Evolutionary conservation across 768 basidiomycete genomes (phyloP).

Genomic region (Mycena amicta): DNA sequence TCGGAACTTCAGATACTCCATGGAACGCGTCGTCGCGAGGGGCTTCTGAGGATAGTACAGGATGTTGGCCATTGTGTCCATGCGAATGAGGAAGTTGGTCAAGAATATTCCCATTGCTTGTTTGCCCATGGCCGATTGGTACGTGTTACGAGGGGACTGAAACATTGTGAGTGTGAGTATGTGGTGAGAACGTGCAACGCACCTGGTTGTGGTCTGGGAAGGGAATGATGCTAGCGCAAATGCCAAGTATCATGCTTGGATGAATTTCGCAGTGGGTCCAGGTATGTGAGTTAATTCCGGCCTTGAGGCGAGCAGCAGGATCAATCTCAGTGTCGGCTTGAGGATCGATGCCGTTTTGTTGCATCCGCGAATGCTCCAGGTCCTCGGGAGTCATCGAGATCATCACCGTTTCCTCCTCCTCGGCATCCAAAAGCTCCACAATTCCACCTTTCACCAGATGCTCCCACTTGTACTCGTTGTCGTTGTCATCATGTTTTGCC

Average conservation of each 20-base stretch:
- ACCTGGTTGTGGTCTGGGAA: slow-evolving; percentile 99
- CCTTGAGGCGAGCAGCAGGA: slow-evolving; percentile 86
- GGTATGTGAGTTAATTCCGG: slow-evolving; percentile 80
- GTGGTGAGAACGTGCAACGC: slow-evolving; percentile 28
- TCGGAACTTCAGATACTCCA: slow-evolving; percentile 99
- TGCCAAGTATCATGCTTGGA: slow-evolving; percentile 97
- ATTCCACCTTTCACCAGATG: slow-evolving; percentile 84
- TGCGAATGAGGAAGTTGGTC: slow-evolving; percentile 97
- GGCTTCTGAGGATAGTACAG: slow-evolving; percentile 99
- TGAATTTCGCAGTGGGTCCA: slow-evolving; percentile 99
- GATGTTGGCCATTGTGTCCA: slow-evolving; percentile 99
- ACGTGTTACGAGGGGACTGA: slow-evolving; percentile 98
- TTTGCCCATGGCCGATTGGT: slow-evolving; percentile 99
- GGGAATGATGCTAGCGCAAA: slow-evolving; percentile 98
- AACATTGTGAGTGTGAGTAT: slow-evolving; percentile 11
- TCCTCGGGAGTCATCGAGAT: slow-evolving; percentile 99
- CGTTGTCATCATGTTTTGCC: slow-evolving; percentile 59
- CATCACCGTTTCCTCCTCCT: slow-evolving; percentile 99
- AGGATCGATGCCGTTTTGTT: slow-evolving; percentile 60
- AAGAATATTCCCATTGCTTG: slow-evolving; percentile 99
- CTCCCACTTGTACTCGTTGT: slow-evolving; percentile 80
- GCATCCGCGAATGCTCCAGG: slow-evolving; percentile 78
- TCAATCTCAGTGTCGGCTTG: slow-evolving; percentile 73
- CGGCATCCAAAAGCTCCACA: slow-evolving; percentile 93
- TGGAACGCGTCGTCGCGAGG: slow-evolving; percentile 95